Conservation (phyloP, 2,329 filamentous ascomycete genomes). For the Ophiostoma ulmi region DNA sequence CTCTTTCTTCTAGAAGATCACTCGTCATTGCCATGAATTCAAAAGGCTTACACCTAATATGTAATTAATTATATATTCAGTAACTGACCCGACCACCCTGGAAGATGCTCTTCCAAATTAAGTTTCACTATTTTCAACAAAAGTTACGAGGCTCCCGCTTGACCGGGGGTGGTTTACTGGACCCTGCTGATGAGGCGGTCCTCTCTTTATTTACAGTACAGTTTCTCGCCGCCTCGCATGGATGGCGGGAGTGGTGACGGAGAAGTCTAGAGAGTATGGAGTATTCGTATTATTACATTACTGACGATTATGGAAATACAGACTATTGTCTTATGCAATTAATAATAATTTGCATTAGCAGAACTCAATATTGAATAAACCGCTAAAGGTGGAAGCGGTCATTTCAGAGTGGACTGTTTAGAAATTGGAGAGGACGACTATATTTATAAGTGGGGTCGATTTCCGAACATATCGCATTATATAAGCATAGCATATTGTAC, state of each 20-base stretch:
- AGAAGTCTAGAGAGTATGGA: background rate
- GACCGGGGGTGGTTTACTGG: background rate
- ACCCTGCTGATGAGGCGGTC: background rate
- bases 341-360: background rate
- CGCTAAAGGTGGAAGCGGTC: background rate
- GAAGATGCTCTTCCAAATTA: background rate
- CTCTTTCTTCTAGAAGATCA: background rate
- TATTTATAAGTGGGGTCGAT: background rate
- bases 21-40: background rate
- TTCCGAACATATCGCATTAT: background rate
- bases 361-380: background rate
- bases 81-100: background rate
- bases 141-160: conserved; percentile 15
- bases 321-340: background rate
- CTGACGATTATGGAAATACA: background rate
- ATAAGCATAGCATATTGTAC: background rate
- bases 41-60: background rate
- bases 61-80: background rate
- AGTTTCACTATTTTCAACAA: background rate
- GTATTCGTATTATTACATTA: background rate
- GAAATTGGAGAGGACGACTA: background rate
- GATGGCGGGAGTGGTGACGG: background rate
- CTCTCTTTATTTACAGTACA: background rate
- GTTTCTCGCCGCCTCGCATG: background rate
- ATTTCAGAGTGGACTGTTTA: background rate